These are phyloP conservation scores for Usnea hakonensis DNA, from an alignment of 495 filamentous ascomycete genomes.

Conservation along the genomic window DNA sequence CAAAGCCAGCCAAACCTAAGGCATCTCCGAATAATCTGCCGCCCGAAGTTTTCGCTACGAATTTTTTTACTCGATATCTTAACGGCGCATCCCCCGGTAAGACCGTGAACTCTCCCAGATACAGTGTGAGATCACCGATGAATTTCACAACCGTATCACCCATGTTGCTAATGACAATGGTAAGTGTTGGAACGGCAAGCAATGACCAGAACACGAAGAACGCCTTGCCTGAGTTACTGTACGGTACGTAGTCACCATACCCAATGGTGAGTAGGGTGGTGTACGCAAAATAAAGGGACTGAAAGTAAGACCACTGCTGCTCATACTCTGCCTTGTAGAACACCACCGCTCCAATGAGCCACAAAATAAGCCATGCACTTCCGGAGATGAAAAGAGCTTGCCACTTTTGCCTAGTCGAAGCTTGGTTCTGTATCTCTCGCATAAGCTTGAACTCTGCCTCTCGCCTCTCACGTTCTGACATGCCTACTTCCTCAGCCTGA, in stretches of 20 bases:
- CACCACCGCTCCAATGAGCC: constrained; percentile 69
- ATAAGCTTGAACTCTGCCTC: constrained; percentile 70
- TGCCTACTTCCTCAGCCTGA: constrained; percentile 11
- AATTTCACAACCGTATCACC: constrained; percentile 62
- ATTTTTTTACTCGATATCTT: constrained; percentile 19
- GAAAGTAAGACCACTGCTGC: constrained; percentile 71
- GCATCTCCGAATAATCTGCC: constrained; percentile 1
- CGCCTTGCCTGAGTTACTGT: constrained; percentile 62
- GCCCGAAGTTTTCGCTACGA: constrained; percentile 4
- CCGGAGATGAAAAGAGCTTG: constrained; percentile 56
- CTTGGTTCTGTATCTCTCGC: constrained; percentile 60
- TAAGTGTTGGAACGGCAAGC: constrained; percentile 72
- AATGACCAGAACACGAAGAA: constrained; percentile 91
- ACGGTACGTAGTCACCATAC: constrained; percentile 68
- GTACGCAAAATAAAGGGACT: constrained; percentile 73
- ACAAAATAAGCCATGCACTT: constrained; percentile 60
- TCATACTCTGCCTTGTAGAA: constrained; percentile 53
- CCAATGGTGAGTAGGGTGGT: constrained; percentile 75
- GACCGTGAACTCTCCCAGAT: constrained; percentile 65
- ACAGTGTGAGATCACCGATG: constrained; percentile 60
- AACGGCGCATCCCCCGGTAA: constrained; percentile 54
- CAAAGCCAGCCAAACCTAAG: background rate
- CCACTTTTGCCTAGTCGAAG: constrained; percentile 56
- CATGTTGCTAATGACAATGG: constrained; percentile 77
- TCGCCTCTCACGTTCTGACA: constrained; percentile 49